A percentile compares a stretch with the other conserved stretches of the same genome.
phyloP scores from a whole-genome alignment of 202 grass and related monocot species.

The Schoenoplectus triqueter region DNA sequence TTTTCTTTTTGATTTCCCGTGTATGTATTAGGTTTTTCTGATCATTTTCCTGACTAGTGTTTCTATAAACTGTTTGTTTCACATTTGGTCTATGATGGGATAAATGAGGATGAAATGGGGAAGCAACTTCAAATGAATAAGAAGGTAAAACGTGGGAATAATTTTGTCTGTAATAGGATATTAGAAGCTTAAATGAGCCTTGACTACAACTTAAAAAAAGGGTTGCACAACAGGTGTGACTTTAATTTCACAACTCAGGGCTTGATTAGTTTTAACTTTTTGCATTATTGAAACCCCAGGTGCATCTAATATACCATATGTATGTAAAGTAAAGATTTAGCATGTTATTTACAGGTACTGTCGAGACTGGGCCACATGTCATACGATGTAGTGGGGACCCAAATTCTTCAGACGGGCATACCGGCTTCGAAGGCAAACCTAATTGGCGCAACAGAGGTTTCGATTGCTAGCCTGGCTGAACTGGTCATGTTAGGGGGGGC shows the following conservation, averaged over 20 bases:
- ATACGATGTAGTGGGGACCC: slow-evolving; percentile 92
- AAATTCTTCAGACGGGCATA: slow-evolving; percentile 91
- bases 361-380: slow-evolving; percentile 95
- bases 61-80: background rate
- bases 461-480: slow-evolving; percentile 95
- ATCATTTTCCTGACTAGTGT: background rate
- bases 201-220: background rate
- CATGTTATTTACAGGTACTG: slow-evolving; percentile 36
- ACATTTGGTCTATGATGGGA: background rate
- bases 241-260: background rate
- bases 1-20: slow-evolving; percentile 9
- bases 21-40: background rate
- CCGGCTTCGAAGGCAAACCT: slow-evolving; percentile 90
- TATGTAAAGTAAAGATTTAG: background rate
- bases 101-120: background rate
- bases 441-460: slow-evolving; percentile 87
- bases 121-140: background rate
- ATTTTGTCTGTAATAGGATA: background rate
- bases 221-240: background rate
- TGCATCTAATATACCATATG: background rate
- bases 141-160: background rate
- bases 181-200: background rate
- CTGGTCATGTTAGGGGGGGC: slow-evolving; percentile 88
- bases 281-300: background rate
- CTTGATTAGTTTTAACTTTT: background rate